Conservation (phyloP, 768 basidiomycete species). For the Xanthoconium purpureum region DNA sequence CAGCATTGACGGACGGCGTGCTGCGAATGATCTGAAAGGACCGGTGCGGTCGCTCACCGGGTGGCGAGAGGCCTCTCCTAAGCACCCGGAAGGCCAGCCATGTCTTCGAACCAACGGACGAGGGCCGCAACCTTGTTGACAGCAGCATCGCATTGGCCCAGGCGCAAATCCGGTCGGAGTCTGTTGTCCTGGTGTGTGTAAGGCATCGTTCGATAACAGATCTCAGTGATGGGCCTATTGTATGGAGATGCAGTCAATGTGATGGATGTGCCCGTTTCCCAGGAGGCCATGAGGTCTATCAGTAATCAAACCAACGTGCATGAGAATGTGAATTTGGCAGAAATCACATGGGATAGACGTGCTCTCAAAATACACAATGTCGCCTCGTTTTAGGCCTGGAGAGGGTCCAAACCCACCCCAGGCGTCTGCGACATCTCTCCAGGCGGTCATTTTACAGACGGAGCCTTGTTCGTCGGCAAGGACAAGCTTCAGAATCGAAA, state of each 20-base stretch:
- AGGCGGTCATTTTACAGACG: constrained; percentile 71
- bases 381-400: constrained; percentile 59
- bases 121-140: constrained; percentile 66
- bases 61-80: constrained; percentile 5
- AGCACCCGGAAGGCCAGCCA: constrained; percentile 52
- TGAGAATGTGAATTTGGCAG: constrained; percentile 14
- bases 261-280: constrained; percentile 43
- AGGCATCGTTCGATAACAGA: constrained; percentile 81
- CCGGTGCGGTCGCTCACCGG: constrained; percentile 18
- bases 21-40: constrained; percentile 13
- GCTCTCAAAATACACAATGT: constrained; percentile 72
- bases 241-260: constrained; percentile 67
- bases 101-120: constrained; percentile 69
- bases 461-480: constrained; percentile 69
- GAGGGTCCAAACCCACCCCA: constrained; percentile 55
- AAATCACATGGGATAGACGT: constrained; percentile 26
- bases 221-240: constrained; percentile 55
- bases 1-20: constrained; percentile 17
- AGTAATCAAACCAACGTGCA: constrained; percentile 13
- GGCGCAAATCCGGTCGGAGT: constrained; percentile 68
- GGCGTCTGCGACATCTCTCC: constrained; percentile 70
- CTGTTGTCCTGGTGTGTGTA: constrained; percentile 54
- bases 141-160: constrained; percentile 65
- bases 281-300: constrained; percentile 52
- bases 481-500: constrained; percentile 66